Base-by-base conservation (phyloP, 306 rosid species). In the Ceratonia siliqua region DNA sequence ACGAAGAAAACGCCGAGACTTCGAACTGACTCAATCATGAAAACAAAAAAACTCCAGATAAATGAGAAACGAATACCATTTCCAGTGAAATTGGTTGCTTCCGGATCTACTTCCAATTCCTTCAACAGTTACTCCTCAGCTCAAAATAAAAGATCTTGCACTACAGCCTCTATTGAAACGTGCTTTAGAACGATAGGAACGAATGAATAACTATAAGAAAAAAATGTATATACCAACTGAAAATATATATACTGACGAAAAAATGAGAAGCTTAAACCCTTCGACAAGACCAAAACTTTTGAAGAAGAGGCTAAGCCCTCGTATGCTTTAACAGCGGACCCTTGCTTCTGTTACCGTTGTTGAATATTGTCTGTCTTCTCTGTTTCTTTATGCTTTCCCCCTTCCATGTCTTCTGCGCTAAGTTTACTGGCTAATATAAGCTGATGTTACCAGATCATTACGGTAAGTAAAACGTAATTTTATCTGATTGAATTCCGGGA, bases 1-100 rank as follows among this genome's bases (percentile, higher is more conserved):
- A 75, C 8, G 2, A 64, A 64, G 25, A 45, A 25, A 74, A 42
- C 54, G 70, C 59, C 59, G 70, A 15, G 81, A 86, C 80, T 73
- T 48, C 39, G 17, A 38, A 63, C 69, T 71, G 59, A 77, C 83
- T 74, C 30, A 43, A 62, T n/a, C 43, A 58, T 13, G 28, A 4
- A 33, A 15, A 48, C 1, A 62, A 48, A 22, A 58, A 10, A 42
- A 11, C 12, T 20, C 53, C 22, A 36, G 18, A 76, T 35, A 79
- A 58, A 77, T 24, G 52, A 17, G 67, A 77, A 68, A 46, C 22
- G 57, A 33, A 48, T 90, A 93, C 96, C 96, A 90, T 93, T 72
- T 21, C 70, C 59, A 43, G 33, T 48, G 66, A 82, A 72, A 81
- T 61, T 77, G 83, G 74, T 66, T 79, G 83, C 79, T 86, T 54